Conservation (phyloP, 1,284 basidiomycete genomes). For the Cryptococcus sp. region DNA sequence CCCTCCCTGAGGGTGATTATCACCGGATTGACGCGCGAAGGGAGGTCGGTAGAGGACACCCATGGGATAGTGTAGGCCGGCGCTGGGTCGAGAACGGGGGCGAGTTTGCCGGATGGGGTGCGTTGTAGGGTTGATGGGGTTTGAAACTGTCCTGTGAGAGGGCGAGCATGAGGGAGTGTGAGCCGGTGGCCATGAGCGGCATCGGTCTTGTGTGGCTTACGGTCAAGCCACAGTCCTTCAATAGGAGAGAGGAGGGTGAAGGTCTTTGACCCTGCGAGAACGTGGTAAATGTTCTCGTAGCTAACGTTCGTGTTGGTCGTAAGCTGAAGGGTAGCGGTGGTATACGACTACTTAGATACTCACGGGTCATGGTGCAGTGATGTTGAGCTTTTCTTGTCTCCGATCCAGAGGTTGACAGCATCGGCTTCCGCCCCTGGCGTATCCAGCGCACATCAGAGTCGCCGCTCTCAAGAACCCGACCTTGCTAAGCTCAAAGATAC, state of each 20-base stretch:
- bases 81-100: not conserved
- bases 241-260: conserved; percentile 82
- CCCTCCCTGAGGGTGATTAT: conserved; percentile 64
- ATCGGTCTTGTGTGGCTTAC: conserved; percentile 52
- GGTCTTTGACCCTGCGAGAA: conserved; percentile 75
- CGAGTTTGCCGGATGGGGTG: not conserved
- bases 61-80: conserved; percentile 52
- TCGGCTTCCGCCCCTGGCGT: conserved; percentile 62
- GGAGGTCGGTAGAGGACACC: conserved; percentile 61
- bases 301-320: conserved; percentile 5
- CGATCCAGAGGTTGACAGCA: conserved; percentile 89
- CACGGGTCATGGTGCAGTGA: conserved; percentile 69
- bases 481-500: not conserved
- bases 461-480: not conserved
- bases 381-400: conserved; percentile 68
- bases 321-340: not conserved
- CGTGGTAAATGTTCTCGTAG: conserved; percentile 88
- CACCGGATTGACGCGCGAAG: conserved; percentile 62
- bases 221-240: conserved; percentile 75
- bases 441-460: not conserved
- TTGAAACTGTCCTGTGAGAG: conserved; percentile 34
- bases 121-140: conserved; percentile 34
- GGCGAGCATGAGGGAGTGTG: not conserved
- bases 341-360: conserved; percentile 1
- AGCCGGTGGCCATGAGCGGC: no score